Evolutionary conservation across 805 yeast genomes (phyloP).

Genomic region (Wickerhamomyces hampshirensis): DNA sequence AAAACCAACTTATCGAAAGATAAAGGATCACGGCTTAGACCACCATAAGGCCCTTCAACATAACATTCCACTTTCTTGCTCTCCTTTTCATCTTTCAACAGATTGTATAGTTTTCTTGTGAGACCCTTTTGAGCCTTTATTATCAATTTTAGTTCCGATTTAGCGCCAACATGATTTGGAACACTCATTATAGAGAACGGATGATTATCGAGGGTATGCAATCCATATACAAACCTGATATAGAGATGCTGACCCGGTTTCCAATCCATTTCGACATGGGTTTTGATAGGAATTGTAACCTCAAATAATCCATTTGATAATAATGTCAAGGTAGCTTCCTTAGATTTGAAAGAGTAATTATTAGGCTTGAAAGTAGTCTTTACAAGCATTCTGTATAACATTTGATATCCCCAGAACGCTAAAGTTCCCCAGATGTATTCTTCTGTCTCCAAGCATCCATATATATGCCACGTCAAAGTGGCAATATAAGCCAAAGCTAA

Average conservation of each 20-base stretch:
- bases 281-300: slow-evolving; percentile 26
- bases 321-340: slow-evolving; percentile 29
- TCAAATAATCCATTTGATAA: slow-evolving; percentile 28
- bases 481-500: slow-evolving; percentile 44
- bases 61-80: slow-evolving; percentile 28
- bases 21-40: slow-evolving; percentile 38
- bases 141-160: slow-evolving; percentile 34
- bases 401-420: slow-evolving; percentile 46
- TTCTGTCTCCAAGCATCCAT: slow-evolving; percentile 30
- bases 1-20: slow-evolving; percentile 41
- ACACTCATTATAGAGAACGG: slow-evolving; percentile 48
- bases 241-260: slow-evolving; percentile 52
- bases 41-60: slow-evolving; percentile 59
- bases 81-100: slow-evolving; percentile 24
- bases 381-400: slow-evolving; percentile 39
- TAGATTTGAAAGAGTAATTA: slow-evolving; percentile 33
- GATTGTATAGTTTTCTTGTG: slow-evolving; percentile 32
- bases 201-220: slow-evolving; percentile 45
- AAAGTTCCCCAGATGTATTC: slow-evolving; percentile 46
- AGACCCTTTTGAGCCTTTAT: slow-evolving; percentile 44
- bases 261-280: slow-evolving; percentile 36
- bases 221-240: slow-evolving; percentile 40
- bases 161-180: slow-evolving; percentile 20
- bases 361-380: slow-evolving; percentile 45
- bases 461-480: slow-evolving; percentile 41